Evolutionary conservation across 73 alveolate species (phyloP).

Genomic region (Paramecium octaurelia): DNA sequence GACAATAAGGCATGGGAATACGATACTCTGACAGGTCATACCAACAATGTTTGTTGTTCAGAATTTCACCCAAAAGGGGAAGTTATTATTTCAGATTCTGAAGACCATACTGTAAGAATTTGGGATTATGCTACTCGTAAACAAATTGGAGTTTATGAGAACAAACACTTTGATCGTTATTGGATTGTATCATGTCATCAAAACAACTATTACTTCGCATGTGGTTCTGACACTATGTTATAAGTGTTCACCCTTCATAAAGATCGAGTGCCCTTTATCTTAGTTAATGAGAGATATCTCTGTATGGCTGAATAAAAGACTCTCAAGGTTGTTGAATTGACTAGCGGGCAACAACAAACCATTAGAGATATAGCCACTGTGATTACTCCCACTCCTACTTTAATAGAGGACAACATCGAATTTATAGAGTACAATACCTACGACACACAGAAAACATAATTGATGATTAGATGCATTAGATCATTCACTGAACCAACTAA

Average conservation of each 20-base stretch:
- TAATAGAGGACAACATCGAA: conserved; percentile 61
- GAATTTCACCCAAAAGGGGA: conserved; percentile 88
- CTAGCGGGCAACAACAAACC: background rate
- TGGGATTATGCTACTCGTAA: conserved; percentile 88
- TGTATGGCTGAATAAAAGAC: conserved; percentile 62
- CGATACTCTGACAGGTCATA: conserved; percentile 87
- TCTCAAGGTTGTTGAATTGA: background rate
- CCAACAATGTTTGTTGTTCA: conserved; percentile 87
- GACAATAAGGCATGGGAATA: conserved; percentile 86
- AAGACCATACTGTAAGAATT: conserved; percentile 86
- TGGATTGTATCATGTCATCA: conserved; percentile 89
- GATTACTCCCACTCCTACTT: conserved; percentile 28
- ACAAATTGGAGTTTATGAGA: conserved; percentile 65
- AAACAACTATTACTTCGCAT: conserved; percentile 82
- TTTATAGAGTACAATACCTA: conserved; percentile 60
- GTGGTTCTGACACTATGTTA: conserved; percentile 86
- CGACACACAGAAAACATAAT: background rate
- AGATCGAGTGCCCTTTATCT: conserved; percentile 72
- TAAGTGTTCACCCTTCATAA: conserved; percentile 85
- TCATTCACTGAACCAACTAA: background rate
- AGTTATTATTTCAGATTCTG: conserved; percentile 80
- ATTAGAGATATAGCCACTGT: background rate
- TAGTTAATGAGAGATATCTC: conserved; percentile 62
- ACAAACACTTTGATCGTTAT: conserved; percentile 87
- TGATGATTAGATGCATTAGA: conserved; percentile 21